phyloP scores from a whole-genome alignment of 2,329 filamentous ascomycete genomes.

The Capronia epimyces region DNA sequence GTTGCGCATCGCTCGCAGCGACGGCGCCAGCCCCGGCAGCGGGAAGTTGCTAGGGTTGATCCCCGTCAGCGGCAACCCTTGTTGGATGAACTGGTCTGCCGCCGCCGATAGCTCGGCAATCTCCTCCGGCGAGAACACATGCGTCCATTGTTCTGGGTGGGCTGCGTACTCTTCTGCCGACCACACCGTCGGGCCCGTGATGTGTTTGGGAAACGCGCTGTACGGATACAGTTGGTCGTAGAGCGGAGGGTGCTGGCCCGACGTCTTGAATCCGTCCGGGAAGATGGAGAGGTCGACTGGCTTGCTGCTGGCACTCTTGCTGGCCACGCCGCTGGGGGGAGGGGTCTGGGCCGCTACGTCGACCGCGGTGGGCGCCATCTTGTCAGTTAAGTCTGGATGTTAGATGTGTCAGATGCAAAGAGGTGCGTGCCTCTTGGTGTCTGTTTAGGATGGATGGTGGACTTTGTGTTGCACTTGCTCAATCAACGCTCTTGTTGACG shows the following conservation, averaged over 20 bases:
- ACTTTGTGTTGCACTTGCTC: no score
- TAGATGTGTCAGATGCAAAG: not conserved
- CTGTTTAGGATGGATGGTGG: not conserved
- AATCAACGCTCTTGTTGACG: no score
- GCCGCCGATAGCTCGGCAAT: slow-evolving; percentile 61
- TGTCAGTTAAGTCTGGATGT: not conserved
- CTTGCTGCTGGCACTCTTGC: slow-evolving; percentile 6
- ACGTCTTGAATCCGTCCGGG: slow-evolving; percentile 61
- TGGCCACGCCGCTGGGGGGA: not conserved
- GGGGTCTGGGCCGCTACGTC: slow-evolving; percentile 9
- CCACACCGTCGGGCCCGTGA: slow-evolving; percentile 70
- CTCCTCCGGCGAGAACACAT: slow-evolving; percentile 62
- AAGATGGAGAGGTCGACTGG: slow-evolving; percentile 38
- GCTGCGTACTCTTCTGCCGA: slow-evolving; percentile 57
- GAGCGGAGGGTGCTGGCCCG: slow-evolving; percentile 67
- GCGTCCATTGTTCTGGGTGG: slow-evolving; percentile 65
- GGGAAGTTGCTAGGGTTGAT: slow-evolving; percentile 62
- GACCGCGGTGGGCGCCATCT: slow-evolving; percentile 18
- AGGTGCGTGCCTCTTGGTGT: no score
- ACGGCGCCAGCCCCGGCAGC: slow-evolving; percentile 52
- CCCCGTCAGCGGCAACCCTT: slow-evolving; percentile 62
- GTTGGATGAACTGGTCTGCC: slow-evolving; percentile 63
- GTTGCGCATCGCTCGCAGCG: slow-evolving; percentile 53
- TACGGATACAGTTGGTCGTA: slow-evolving; percentile 63
- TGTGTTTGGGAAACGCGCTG: slow-evolving; percentile 63